Conservation (phyloP, 1,284 basidiomycete genomes). For the Anthracocystis panici-leucophaei region DNA sequence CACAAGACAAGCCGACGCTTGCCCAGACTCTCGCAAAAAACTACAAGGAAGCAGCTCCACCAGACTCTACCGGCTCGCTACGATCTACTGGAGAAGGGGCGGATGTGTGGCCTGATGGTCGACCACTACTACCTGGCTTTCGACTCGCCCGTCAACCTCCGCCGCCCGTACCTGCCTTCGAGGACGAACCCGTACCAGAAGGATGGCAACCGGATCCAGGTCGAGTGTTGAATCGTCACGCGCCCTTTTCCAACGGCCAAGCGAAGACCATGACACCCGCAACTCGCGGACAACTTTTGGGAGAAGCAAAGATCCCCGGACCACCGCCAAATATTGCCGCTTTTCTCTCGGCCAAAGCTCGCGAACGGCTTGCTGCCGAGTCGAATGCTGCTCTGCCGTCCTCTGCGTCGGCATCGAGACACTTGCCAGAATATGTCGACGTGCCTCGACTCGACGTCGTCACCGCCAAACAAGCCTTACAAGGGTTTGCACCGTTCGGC, state of each 20-base stretch:
- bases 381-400: conserved; percentile 68
- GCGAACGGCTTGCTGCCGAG: conserved; percentile 82
- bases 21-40: conserved; percentile 12
- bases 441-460: conserved; percentile 79
- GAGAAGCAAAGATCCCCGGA: conserved; percentile 80
- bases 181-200: conserved; percentile 78
- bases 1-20: conserved; percentile 5
- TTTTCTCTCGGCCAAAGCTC: conserved; percentile 89
- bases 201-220: conserved; percentile 88
- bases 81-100: background rate
- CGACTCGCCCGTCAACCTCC: conserved; percentile 78
- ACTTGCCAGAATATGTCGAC: conserved; percentile 64
- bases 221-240: conserved; percentile 76
- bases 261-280: conserved; percentile 68
- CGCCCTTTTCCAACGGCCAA: conserved; percentile 15
- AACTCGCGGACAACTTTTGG: conserved; percentile 83
- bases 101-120: conserved; percentile 78
- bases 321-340: conserved; percentile 87
- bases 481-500: conserved; percentile 89
- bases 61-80: no score
- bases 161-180: conserved; percentile 80
- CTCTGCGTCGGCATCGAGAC: conserved; percentile 43
- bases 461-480: conserved; percentile 85
- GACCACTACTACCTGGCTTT: conserved; percentile 81
- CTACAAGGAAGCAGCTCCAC: background rate